phyloP scores from a whole-genome alignment of 78 protist genomes.

The Diacronema lutheri region DNA sequence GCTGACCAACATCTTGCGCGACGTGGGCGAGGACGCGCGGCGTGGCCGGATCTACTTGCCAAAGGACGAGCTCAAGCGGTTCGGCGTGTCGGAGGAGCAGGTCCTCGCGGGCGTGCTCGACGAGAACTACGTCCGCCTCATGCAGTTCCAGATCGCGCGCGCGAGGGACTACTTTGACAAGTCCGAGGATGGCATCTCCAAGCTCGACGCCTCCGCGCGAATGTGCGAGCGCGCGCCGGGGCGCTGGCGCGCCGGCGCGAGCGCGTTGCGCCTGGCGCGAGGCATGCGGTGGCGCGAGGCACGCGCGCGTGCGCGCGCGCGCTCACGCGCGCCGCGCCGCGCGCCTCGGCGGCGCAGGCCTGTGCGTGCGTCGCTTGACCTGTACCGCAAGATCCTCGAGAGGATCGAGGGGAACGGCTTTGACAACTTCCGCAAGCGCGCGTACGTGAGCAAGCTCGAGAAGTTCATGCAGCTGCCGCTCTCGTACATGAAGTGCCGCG shows the following conservation, averaged over 20 bases:
- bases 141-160: conserved; percentile 40
- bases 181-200: too few relatives aligned
- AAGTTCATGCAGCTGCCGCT: conserved; percentile 7
- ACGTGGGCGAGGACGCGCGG: conserved; percentile 28
- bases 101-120: not conserved
- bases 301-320: too few relatives aligned
- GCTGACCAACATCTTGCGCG: conserved; percentile 43
- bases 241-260: too few relatives aligned
- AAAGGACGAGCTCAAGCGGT: conserved; percentile 21
- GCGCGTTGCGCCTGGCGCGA: too few relatives aligned
- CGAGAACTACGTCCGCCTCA: not conserved
- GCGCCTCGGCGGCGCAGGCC: not conserved
- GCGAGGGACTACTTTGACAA: conserved; percentile 18
- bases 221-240: too few relatives aligned
- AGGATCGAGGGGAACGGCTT: conserved; percentile 1
- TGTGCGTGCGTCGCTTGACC: conserved; percentile 29
- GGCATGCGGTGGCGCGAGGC: too few relatives aligned
- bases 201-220: too few relatives aligned
- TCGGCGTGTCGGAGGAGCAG: not conserved
- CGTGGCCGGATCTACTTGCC: conserved; percentile 36
- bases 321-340: too few relatives aligned
- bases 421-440: conserved; percentile 29
- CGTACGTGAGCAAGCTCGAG: conserved; percentile 5
- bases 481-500: not conserved
- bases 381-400: conserved; percentile 26